A percentile compares a stretch with the other conserved stretches of the same genome.
Evolutionary conservation across 345 rosid species (phyloP).

Genomic region (Lagerstroemia speciosa): DNA sequence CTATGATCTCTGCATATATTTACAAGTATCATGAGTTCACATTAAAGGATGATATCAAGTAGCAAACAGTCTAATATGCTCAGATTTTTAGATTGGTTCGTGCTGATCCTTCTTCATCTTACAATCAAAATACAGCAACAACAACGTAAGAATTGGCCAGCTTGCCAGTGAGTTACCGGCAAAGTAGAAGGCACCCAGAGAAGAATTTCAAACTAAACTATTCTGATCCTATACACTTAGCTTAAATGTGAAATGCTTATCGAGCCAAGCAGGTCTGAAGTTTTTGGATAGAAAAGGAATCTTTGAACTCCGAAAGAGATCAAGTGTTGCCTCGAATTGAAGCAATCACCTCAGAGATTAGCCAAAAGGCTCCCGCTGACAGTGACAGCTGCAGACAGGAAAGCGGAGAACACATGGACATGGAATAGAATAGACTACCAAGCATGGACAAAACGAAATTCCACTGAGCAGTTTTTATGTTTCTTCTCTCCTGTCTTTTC

Average conservation of each 20-base stretch:
- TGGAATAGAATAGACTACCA: not conserved
- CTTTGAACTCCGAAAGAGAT: no score
- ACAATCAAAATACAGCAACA: not conserved
- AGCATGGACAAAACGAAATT: not conserved
- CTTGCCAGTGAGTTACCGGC: not conserved
- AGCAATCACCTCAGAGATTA: not conserved
- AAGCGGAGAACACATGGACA: not conserved
- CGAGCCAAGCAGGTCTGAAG: not conserved
- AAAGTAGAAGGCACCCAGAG: not conserved
- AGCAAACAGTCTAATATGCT: not conserved
- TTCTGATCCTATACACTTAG: not conserved
- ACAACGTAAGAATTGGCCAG: not conserved
- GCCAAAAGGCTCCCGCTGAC: not conserved
- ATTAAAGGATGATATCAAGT: not conserved
- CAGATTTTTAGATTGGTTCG: not conserved
- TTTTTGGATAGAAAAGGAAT: not conserved
- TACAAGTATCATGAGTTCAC: not conserved
- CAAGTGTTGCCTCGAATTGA: no score
- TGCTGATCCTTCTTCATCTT: not conserved
- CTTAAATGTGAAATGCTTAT: not conserved
- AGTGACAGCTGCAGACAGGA: not conserved
- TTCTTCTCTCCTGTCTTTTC: not conserved
- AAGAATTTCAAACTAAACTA: not conserved
- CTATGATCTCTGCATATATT: conserved; percentile 3
- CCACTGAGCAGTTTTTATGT: not conserved